phyloP scores from a whole-genome alignment of 495 filamentous ascomycete species.

The Aspergillus homomorphus region DNA sequence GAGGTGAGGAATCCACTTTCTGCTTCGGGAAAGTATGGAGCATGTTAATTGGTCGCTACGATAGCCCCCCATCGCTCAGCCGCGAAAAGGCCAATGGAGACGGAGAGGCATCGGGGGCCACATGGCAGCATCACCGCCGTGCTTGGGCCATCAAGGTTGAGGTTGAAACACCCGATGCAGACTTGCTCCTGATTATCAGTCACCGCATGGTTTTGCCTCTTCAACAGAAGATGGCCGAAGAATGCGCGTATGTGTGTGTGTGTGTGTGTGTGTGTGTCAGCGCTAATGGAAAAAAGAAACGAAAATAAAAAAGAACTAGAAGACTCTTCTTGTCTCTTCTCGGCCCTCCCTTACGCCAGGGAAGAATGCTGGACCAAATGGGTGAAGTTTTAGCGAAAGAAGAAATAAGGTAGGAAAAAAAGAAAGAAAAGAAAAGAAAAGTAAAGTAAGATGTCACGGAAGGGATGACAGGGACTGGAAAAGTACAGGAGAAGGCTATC shows the following conservation, averaged over 20 bases:
- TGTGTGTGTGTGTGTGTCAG: background rate
- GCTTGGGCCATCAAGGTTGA: slow-evolving; percentile 5
- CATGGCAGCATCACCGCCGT: slow-evolving; percentile 9
- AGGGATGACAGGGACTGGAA: too few species aligned
- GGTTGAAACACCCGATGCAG: background rate
- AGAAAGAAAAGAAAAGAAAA: too few species aligned
- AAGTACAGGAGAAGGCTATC: too few species aligned
- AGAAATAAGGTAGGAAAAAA: too few species aligned
- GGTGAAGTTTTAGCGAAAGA: too few species aligned
- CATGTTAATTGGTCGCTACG: background rate
- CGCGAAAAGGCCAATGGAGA: slow-evolving; percentile 2
- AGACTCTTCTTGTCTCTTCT: background rate
- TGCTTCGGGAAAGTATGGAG: background rate
- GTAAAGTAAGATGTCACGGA: too few species aligned
- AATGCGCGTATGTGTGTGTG: too few species aligned
- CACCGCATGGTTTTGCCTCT: background rate
- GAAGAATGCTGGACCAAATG: background rate
- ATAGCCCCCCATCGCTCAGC: background rate
- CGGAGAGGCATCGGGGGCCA: slow-evolving; percentile 1
- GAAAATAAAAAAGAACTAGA: too few species aligned
- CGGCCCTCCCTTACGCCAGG: background rate
- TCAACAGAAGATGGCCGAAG: too few species aligned
- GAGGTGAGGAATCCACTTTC: background rate
- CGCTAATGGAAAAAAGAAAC: background rate
- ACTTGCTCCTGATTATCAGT: background rate